Conservation (phyloP, 1,284 basidiomycete genomes). For the Gomphus sp. region DNA sequence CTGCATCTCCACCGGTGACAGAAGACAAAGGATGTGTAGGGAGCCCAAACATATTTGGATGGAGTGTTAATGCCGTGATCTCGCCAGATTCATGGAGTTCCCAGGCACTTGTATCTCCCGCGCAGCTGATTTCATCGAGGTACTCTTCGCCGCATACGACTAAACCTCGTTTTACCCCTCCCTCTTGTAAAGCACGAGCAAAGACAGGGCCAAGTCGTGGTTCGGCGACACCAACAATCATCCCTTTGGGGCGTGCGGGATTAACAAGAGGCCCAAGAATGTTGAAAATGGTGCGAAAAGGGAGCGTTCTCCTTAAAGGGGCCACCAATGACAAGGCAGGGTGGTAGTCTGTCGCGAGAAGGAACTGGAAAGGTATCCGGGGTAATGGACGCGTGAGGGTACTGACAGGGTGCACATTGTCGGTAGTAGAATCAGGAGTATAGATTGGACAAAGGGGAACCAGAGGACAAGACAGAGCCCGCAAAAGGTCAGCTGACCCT, state of each 20-base stretch:
- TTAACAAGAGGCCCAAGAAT: constrained; percentile 92
- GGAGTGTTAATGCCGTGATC: constrained; percentile 42
- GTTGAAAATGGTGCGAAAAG: constrained; percentile 98
- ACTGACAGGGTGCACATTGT: constrained; percentile 30
- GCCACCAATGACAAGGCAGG: constrained; percentile 79
- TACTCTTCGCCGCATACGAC: constrained; percentile 93
- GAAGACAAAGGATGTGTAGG: constrained; percentile 53
- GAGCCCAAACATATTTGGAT: constrained; percentile 66
- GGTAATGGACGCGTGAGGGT: constrained; percentile 33
- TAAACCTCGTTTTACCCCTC: constrained; percentile 73
- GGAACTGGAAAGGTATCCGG: constrained; percentile 79
- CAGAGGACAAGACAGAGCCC: constrained; percentile 68
- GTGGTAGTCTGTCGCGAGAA: constrained; percentile 92
- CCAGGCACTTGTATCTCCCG: constrained; percentile 79
- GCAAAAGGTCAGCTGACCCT: constrained; percentile 88
- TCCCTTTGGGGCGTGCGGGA: constrained; percentile 75
- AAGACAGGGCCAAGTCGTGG: constrained; percentile 80
- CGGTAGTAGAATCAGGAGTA: constrained; percentile 51
- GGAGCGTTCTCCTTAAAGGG: constrained; percentile 78
- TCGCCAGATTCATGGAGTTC: constrained; percentile 37
- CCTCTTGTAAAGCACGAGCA: constrained; percentile 61
- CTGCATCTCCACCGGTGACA: constrained; percentile 66
- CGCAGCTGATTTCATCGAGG: constrained; percentile 92
- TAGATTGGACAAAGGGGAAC: constrained; percentile 34
- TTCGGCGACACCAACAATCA: constrained; percentile 89